phyloP scores from a whole-genome alignment of 108 stramenopile genomes.

The Cyclotella choctawhatcheeana region DNA sequence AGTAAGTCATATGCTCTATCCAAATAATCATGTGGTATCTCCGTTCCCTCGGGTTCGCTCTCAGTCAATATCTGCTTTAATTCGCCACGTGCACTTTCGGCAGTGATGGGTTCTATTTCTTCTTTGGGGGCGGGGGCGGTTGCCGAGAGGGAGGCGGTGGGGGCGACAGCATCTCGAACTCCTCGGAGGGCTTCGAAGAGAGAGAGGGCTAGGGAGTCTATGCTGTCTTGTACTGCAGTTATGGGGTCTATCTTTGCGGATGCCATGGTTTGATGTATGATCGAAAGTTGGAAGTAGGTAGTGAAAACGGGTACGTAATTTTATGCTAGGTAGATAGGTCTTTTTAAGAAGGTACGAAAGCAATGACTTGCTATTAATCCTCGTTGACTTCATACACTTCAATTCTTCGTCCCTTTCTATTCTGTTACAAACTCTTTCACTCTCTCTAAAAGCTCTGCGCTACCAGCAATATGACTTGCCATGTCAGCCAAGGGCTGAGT shows the following conservation, averaged over 20 bases:
- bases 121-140: background rate
- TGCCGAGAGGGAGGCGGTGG: slow-evolving; percentile 55
- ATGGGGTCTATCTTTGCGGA: slow-evolving; percentile 74
- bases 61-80: slow-evolving; percentile 14
- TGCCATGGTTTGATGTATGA: background rate
- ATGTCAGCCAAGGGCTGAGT: slow-evolving; percentile 39
- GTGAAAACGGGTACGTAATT: no score
- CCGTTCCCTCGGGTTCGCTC: slow-evolving; percentile 1
- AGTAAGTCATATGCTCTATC: slow-evolving; percentile 42
- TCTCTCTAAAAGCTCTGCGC: slow-evolving; percentile 27
- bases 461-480: slow-evolving; percentile 31
- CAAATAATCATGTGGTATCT: slow-evolving; percentile 39
- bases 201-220: slow-evolving; percentile 78
- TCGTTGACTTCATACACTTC: no score
- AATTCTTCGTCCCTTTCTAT: no score
- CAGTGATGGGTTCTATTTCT: slow-evolving; percentile 9
- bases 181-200: slow-evolving; percentile 90
- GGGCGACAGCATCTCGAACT: slow-evolving; percentile 82
- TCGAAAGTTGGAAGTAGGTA: no score
- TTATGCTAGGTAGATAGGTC: no score
- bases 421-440: slow-evolving; percentile 30
- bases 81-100: slow-evolving; percentile 15
- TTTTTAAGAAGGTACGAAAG: no score
- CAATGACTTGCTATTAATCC: no score
- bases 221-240: slow-evolving; percentile 83